These are phyloP conservation scores for Oxytropis ochrocephala DNA, from an alignment of 306 rosid genomes.

Conservation along the genomic window DNA sequence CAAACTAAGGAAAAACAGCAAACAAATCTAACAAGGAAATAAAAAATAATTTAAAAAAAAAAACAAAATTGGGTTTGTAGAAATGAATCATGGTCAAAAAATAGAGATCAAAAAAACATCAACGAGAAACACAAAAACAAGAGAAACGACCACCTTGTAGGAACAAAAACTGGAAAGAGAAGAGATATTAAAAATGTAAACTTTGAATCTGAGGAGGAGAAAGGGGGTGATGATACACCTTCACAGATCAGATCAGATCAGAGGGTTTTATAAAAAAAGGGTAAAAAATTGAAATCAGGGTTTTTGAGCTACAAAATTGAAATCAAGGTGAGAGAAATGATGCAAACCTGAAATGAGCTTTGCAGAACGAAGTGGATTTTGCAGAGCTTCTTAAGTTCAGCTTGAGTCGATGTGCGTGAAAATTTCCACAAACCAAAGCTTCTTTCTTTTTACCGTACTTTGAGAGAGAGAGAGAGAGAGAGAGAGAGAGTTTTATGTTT, in stretches of 20 bases:
- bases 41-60: not conserved
- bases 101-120: not conserved
- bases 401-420: not conserved
- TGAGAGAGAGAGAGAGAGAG: conserved; percentile 1
- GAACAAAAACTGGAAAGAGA: not conserved
- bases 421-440: conserved; percentile 1
- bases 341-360: conserved; percentile 28
- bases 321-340: not conserved
- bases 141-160: not conserved
- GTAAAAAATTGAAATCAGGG: not conserved
- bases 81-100: not conserved
- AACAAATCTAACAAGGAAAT: not conserved
- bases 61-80: not conserved
- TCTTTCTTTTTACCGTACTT: not conserved
- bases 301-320: too few relatives aligned
- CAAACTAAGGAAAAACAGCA: not conserved
- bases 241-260: conserved; percentile 27
- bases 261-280: not conserved
- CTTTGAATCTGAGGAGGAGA: not conserved
- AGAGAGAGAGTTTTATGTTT: not conserved
- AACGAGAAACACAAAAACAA: not conserved
- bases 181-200: not conserved
- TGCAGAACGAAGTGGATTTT: not conserved
- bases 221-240: not conserved
- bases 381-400: not conserved